phyloP scores from a whole-genome alignment of 1,284 basidiomycete species.

The Ceratobasidium sp. region DNA sequence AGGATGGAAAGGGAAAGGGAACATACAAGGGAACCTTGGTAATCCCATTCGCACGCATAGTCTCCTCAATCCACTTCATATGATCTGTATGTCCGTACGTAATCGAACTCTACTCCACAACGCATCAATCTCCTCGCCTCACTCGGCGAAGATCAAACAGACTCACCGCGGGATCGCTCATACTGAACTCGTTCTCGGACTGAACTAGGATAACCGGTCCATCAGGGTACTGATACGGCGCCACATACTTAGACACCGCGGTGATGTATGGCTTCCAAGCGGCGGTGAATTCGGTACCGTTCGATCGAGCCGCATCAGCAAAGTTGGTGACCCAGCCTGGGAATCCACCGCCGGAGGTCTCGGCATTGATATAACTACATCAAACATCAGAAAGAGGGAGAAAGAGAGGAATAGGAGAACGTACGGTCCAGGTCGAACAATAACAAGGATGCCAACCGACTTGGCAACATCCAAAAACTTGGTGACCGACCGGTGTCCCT shows the following conservation, averaged over 20 bases:
- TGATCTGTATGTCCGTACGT: constrained; percentile 27
- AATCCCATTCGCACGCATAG: constrained; percentile 34
- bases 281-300: constrained; percentile 39
- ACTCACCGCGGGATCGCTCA: constrained; percentile 17
- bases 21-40: constrained; percentile 44
- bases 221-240: constrained; percentile 54
- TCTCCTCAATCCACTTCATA: constrained; percentile 34
- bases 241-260: constrained; percentile 27
- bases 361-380: constrained; percentile 43
- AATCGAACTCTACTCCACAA: neutral
- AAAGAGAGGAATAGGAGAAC: constrained; percentile 2
- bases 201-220: constrained; percentile 37
- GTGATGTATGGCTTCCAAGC: constrained; percentile 43
- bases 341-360: constrained; percentile 32
- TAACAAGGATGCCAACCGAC: constrained; percentile 42
- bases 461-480: constrained; percentile 43
- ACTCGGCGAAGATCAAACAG: neutral
- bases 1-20: neutral
- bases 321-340: constrained; percentile 46
- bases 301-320: constrained; percentile 5
- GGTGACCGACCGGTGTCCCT: constrained; percentile 33
- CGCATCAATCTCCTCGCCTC: neutral
- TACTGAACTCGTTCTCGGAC: constrained; percentile 30
- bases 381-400: neutral
- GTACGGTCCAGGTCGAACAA: constrained; percentile 51